Evolutionary conservation across 2,329 filamentous ascomycete genomes (phyloP).

Genomic region (Tolypocladium album): DNA sequence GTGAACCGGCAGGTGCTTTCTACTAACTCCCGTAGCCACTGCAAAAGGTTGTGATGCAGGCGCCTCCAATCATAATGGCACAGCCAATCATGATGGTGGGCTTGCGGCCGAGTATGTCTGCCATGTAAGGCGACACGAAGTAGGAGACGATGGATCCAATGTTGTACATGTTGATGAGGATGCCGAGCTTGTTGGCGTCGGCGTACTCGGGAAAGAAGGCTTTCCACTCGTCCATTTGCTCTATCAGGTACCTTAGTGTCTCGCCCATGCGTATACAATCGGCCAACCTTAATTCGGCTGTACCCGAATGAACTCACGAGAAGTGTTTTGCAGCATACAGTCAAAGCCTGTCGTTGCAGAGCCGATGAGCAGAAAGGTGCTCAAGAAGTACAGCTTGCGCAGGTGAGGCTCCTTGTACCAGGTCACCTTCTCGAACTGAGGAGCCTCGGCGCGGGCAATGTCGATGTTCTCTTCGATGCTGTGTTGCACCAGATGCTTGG

Average conservation of each 20-base stretch:
- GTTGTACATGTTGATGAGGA: conserved; percentile 41
- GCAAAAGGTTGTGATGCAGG: conserved; percentile 27
- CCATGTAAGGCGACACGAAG: conserved; percentile 34
- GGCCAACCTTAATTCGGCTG: background rate
- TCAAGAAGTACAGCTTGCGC: conserved; percentile 42
- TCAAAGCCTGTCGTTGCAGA: conserved; percentile 54
- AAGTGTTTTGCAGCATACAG: conserved; percentile 49
- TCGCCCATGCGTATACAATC: background rate
- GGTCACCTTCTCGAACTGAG: conserved; percentile 41
- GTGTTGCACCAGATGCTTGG: conserved; percentile 6
- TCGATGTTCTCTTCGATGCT: conserved; percentile 18
- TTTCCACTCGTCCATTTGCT: conserved; percentile 45
- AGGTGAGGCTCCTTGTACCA: conserved; percentile 48
- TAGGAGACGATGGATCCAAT: conserved; percentile 37
- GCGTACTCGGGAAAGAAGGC: conserved; percentile 32
- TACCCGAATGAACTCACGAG: conserved; percentile 14
- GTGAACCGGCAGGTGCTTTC: background rate
- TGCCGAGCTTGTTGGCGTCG: conserved; percentile 32
- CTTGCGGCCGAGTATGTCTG: conserved; percentile 31
- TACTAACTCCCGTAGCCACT: conserved; percentile 31
- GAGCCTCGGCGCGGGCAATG: conserved; percentile 31
- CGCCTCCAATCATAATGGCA: conserved; percentile 33
- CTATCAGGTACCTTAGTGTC: background rate
- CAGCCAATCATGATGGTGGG: conserved; percentile 32
- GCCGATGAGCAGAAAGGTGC: conserved; percentile 43